Evolutionary conservation across 768 basidiomycete species (phyloP).

Genomic region (Holtermanniella nyarrowii): DNA sequence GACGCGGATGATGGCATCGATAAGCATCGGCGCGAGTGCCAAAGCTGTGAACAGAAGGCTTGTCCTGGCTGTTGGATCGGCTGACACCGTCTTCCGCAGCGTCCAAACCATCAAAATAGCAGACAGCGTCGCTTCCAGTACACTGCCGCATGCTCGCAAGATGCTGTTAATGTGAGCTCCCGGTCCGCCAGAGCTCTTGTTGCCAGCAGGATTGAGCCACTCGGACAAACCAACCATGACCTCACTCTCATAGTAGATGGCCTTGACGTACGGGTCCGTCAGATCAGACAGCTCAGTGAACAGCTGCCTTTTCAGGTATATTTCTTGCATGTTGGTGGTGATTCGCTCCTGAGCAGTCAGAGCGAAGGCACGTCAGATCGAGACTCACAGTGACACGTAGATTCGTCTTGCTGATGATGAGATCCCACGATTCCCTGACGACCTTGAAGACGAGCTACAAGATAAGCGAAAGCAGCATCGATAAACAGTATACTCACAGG

Average conservation of each 20-base stretch:
- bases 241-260: neutral
- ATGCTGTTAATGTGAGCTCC: neutral
- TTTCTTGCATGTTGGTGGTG: neutral
- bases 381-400: too few species aligned
- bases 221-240: neutral
- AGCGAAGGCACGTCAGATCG: neutral
- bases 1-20: neutral
- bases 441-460: too few species aligned
- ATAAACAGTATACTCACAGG: too few species aligned
- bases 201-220: neutral
- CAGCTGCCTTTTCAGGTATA: neutral
- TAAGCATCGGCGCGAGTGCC: neutral
- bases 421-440: too few species aligned
- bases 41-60: neutral
- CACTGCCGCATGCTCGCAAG: neutral
- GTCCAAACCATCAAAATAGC: neutral
- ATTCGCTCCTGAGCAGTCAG: neutral
- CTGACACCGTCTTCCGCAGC: neutral
- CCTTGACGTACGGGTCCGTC: neutral
- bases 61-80: neutral
- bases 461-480: too few species aligned
- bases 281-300: neutral
- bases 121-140: neutral
- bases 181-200: neutral
- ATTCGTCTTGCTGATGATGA: too few species aligned